These are phyloP conservation scores for Phyllosticta capitalensis DNA, from an alignment of 2,329 filamentous ascomycete species.

Conservation along the genomic window DNA sequence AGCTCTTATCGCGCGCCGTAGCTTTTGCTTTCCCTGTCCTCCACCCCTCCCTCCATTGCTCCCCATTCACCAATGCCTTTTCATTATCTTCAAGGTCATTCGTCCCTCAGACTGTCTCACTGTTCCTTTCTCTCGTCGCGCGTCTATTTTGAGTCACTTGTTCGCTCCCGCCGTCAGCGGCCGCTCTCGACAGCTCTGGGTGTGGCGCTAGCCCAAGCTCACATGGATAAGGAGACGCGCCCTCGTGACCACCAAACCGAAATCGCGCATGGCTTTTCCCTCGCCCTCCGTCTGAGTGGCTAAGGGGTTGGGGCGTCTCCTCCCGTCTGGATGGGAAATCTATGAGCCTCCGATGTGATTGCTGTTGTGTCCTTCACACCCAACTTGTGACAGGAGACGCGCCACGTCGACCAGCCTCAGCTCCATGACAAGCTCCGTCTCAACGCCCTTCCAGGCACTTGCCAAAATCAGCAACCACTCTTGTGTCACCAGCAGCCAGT, in stretches of 20 bases:
- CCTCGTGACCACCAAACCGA: not conserved
- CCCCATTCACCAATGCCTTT: not conserved
- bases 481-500: not conserved
- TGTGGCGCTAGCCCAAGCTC: not conserved
- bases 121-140: not conserved
- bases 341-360: not conserved
- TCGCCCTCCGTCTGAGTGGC: not conserved
- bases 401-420: not conserved
- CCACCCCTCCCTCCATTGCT: not conserved
- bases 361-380: not conserved
- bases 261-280: not conserved
- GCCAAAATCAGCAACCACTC: not conserved
- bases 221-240: not conserved
- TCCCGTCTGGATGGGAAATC: not conserved
- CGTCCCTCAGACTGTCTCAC: not conserved
- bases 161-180: not conserved
- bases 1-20: conserved; percentile 9
- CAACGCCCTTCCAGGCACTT: not conserved
- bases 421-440: not conserved
- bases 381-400: not conserved
- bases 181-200: not conserved
- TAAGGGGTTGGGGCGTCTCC: not conserved
- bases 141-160: not conserved
- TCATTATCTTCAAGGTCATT: not conserved
- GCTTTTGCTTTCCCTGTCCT: not conserved